Evolutionary conservation across 352 stramenopile genomes (phyloP).

Genomic region (Phytopythium sindhum): DNA sequence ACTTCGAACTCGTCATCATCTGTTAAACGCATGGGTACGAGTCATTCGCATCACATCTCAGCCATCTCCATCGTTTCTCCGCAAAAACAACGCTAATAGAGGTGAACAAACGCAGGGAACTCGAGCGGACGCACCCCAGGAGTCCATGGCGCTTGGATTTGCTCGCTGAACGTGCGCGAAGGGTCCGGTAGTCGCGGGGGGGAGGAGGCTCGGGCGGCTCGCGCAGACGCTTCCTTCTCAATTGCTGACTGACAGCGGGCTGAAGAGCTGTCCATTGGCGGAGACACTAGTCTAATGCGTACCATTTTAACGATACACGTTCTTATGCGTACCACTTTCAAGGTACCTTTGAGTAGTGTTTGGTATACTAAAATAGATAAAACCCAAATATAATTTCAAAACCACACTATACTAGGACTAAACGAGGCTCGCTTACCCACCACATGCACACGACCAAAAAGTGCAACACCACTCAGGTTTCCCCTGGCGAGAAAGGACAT

Average conservation of each 20-base stretch:
- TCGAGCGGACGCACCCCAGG: slow-evolving; percentile 50
- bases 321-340: background rate
- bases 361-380: background rate
- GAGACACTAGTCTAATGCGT: background rate
- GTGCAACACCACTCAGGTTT: too few species aligned
- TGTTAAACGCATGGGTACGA: slow-evolving; percentile 15
- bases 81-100: background rate
- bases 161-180: background rate
- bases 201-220: too few species aligned
- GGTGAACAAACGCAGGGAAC: background rate
- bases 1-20: slow-evolving; percentile 87
- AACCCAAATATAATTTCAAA: background rate
- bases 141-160: slow-evolving; percentile 54
- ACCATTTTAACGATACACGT: background rate
- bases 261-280: slow-evolving; percentile 1
- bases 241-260: background rate
- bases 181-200: background rate
- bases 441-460: background rate
- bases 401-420: background rate
- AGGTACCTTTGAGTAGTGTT: background rate
- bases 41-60: background rate
- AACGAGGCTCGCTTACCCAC: background rate
- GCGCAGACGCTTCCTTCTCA: background rate
- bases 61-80: background rate
- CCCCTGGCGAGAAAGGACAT: background rate